Evolutionary conservation across 192 early-diverging fungal genomes (phyloP).

Genomic region (Gaertneriomyces semiglobifer): DNA sequence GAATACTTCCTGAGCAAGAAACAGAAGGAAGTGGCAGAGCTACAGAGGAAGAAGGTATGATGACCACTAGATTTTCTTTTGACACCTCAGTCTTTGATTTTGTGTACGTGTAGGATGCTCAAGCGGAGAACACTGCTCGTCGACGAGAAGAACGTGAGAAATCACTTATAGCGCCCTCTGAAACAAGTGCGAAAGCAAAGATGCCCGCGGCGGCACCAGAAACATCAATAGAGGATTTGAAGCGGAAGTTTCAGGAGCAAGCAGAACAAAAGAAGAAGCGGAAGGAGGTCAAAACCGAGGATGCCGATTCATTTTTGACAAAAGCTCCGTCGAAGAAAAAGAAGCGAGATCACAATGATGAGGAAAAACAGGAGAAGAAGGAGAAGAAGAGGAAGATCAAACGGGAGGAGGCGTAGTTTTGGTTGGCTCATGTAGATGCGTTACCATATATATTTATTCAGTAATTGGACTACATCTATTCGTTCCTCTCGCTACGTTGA

Average conservation of each 20-base stretch:
- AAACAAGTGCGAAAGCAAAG: constrained; percentile 29
- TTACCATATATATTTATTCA: too few relatives aligned
- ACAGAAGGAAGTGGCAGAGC: constrained; percentile 37
- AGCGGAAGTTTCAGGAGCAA: constrained; percentile 41
- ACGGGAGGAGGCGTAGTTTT: too few relatives aligned
- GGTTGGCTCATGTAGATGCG: too few relatives aligned
- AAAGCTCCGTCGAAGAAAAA: constrained; percentile 34
- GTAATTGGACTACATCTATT: too few relatives aligned
- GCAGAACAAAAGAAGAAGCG: constrained; percentile 29
- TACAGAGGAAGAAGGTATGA: constrained; percentile 62
- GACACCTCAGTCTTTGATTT: constrained; percentile 17
- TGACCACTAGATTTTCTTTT: constrained; percentile 19
- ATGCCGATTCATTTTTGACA: constrained; percentile 20
- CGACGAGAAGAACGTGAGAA: constrained; percentile 69
- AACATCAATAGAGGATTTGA: constrained; percentile 40
- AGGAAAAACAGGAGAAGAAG: too few relatives aligned
- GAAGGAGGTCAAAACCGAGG: constrained; percentile 7
- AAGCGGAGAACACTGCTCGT: constrained; percentile 66
- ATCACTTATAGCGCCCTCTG: constrained; percentile 79
- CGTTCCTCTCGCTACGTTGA: too few relatives aligned
- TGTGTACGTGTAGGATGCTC: constrained; percentile 36
- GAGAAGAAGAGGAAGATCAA: too few relatives aligned
- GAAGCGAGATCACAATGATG: constrained; percentile 17
- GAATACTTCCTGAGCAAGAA: constrained; percentile 84
- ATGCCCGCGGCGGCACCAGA: neutral